Conservation (phyloP, 805 yeast species). For the Candida dajiaensis region DNA sequence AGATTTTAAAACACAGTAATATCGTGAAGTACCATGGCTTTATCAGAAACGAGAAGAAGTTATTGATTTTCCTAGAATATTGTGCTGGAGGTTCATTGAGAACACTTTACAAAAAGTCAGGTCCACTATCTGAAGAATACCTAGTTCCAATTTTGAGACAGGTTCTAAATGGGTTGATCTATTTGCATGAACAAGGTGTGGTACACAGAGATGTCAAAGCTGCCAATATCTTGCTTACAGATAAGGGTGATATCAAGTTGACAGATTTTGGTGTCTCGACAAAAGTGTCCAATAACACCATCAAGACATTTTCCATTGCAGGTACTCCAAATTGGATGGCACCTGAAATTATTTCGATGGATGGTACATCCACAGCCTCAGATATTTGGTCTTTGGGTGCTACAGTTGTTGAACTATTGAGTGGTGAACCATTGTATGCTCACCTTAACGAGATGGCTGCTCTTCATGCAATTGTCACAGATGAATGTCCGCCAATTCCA, state of each 20-base stretch:
- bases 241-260: slow-evolving; percentile 60
- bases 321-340: slow-evolving; percentile 99
- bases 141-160: slow-evolving; percentile 61
- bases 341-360: slow-evolving; percentile 83
- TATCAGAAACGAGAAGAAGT: slow-evolving; percentile 55
- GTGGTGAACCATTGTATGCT: slow-evolving; percentile 85
- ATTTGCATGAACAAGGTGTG: slow-evolving; percentile 60
- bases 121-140: slow-evolving; percentile 52
- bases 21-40: slow-evolving; percentile 92
- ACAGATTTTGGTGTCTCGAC: slow-evolving; percentile 76
- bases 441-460: slow-evolving; percentile 73
- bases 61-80: slow-evolving; percentile 75
- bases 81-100: slow-evolving; percentile 65
- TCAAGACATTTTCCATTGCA: slow-evolving; percentile 53
- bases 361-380: slow-evolving; percentile 81
- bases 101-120: slow-evolving; percentile 28
- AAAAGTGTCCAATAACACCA: slow-evolving; percentile 45
- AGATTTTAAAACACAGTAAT: slow-evolving; percentile 77
- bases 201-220: slow-evolving; percentile 75
- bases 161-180: slow-evolving; percentile 59
- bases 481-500: slow-evolving; percentile 67
- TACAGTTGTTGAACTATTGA: slow-evolving; percentile 80
- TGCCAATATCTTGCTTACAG: slow-evolving; percentile 67
- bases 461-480: slow-evolving; percentile 76
- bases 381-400: slow-evolving; percentile 96